These are phyloP conservation scores for Petunia axillaris DNA, from an alignment of 257 asterid species.

Conservation along the genomic window DNA sequence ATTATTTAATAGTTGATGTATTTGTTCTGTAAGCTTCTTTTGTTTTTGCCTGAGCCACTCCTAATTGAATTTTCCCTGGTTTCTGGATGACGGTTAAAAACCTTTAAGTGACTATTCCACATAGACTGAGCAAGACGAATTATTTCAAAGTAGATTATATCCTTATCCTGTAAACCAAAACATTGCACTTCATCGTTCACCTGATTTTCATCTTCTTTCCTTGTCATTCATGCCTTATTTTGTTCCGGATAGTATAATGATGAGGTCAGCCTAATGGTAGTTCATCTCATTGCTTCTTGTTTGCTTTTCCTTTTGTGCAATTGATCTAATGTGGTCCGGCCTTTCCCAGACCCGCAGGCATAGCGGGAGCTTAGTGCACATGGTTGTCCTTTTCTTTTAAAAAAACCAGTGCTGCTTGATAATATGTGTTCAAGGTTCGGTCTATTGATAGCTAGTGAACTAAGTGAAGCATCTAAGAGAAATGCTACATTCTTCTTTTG, in stretches of 20 bases:
- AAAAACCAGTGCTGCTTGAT: conserved; percentile 1
- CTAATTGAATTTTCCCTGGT: neutral
- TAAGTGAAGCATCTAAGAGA: conserved; percentile 13
- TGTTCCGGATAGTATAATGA: neutral
- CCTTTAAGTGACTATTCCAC: too few relatives aligned
- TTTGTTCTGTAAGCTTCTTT: neutral
- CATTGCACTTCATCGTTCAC: neutral
- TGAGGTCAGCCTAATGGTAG: neutral
- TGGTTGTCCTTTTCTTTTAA: neutral
- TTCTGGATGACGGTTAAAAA: neutral
- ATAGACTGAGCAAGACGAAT: neutral
- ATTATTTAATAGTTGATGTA: conserved; percentile 9
- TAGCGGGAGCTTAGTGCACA: conserved; percentile 1
- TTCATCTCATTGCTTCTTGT: neutral
- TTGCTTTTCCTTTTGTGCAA: neutral
- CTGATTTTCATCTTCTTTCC: neutral
- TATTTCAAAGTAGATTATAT: conserved; percentile 2
- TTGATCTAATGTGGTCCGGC: too few relatives aligned
- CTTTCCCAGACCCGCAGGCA: neutral
- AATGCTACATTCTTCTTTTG: neutral
- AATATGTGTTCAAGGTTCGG: neutral
- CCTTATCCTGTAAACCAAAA: neutral
- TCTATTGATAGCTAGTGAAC: conserved; percentile 3
- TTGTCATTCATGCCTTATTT: neutral
- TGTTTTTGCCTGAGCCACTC: neutral